Base-by-base conservation (phyloP, 2,329 filamentous ascomycete species). In the Pseudonectria foliicola region DNA sequence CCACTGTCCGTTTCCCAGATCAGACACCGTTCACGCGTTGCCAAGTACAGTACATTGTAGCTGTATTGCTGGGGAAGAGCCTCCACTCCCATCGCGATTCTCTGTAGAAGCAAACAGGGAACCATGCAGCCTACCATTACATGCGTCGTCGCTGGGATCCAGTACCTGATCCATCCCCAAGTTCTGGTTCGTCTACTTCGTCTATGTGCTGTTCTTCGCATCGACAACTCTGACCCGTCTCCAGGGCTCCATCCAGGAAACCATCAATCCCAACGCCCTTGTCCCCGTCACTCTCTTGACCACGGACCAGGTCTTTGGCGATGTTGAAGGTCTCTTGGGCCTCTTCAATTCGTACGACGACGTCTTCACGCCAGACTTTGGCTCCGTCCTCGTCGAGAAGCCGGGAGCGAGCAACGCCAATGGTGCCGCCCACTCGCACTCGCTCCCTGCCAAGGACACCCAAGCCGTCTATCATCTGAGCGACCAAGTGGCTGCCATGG, bases 191-290 rank as follows among this genome's bases (percentile, higher is more conserved):
- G 31, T 27, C 1, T 3, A 6, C 3, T 21, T 7, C 10, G 10
- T 11, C 4, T 1, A n/a, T 28, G 5, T 4, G 29, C n/a, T n/a
- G n/a, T n/a, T n/a, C n/a, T n/a, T n/a, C n/a, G n/a, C n/a, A n/a
- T n/a, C n/a, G n/a, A n/a, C n/a, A 6, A 12, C 28, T 12, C 30
- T 41, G 10, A 39, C 40, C 14, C 21, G 11, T 14, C n/a, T 6
- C 15, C 29, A 66, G 62, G 63, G 62, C 33, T 54, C 55, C 13
- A 63, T 66, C n/a, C 50, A 63, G 37, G 60, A 63, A 40, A 62
- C 56, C 23, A 64, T 65, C 39, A 59, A 63, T 14, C 55, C 63
- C 1, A 62, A 65, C 37, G 58, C 55, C 33, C 47, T 66, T 10
- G 49, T 66, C 12, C 63, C 63, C 7, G 59, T 66, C 13, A 64